Base-by-base conservation (phyloP, 805 yeast species). In the Candida sithepensis region DNA sequence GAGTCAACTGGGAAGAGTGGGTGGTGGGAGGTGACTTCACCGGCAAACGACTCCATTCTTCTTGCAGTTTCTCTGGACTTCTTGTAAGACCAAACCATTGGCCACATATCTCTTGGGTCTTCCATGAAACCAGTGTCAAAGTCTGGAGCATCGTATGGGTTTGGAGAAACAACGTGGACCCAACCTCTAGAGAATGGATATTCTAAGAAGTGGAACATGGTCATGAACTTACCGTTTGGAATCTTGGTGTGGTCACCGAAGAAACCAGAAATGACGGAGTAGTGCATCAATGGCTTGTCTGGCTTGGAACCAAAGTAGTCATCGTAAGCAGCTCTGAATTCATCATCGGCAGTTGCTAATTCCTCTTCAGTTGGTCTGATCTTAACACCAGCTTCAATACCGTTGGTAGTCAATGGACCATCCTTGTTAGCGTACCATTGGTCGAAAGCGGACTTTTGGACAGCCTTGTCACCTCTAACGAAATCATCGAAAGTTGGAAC, bases 371-470 rank as follows among this genome's bases (percentile, higher is more conserved):
- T 60, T 38, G 64, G 64, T 57, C 64, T 58, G 49, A 60, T 58
- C 57, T 60, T 60, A 49, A 60, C 64, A 57, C 64, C 64, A 39
- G 64, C 64, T 48, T 60, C 64, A 44, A 60, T 60, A 58, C 64
- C 64, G 52, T 60, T 60, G 43, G 63, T 58, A 46, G 64, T 58
- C 41, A 60, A 44, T 39, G 64, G 64, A 56, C 64, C 64, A 50
- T 59, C 59, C 51, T 60, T 60, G 57, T 57, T 60, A 44, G 64
- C 52, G 45, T 60, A 60, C 64, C 64, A 60, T 42, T 58, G 63
- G 50, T 60, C 63, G 43, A 60, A 58, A 4, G 60, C 64, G 37
- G 41, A 32, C 50, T 60, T 56, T 50, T 60, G 64, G 19, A 57
- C 61, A 22, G 42, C 56, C 12, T 54, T 50, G 49, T 60, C 60